These are phyloP conservation scores for Abortiporus biennis DNA, from an alignment of 1,284 basidiomycete genomes.

Conservation along the genomic window DNA sequence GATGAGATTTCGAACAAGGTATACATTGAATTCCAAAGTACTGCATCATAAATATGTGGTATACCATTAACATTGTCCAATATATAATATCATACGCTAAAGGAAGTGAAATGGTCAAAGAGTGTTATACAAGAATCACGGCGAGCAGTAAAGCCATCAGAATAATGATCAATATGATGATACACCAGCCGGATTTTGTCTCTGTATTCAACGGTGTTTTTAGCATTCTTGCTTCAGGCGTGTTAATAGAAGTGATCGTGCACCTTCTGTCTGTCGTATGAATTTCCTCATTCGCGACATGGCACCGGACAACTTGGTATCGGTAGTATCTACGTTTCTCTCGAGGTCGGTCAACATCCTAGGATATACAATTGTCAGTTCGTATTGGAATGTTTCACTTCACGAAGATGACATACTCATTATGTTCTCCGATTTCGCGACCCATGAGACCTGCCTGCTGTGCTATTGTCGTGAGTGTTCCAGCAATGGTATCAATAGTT, in stretches of 20 bases:
- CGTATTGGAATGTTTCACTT: no score
- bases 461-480: constrained; percentile 74
- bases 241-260: constrained; percentile 10
- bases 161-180: constrained; percentile 53
- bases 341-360: constrained; percentile 86
- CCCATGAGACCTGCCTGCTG: constrained; percentile 91
- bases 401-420: constrained; percentile 53
- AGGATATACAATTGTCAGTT: no score
- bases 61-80: no score
- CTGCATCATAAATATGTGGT: no score
- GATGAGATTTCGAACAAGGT: no score
- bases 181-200: constrained; percentile 69
- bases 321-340: constrained; percentile 66
- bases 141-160: constrained; percentile 49
- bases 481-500: constrained; percentile 79
- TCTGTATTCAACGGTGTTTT: constrained; percentile 31
- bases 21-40: no score
- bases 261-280: constrained; percentile 78
- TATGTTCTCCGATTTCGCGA: constrained; percentile 81
- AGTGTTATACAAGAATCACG: constrained; percentile 46
- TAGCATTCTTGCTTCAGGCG: neutral
- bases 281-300: constrained; percentile 76
- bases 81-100: no score
- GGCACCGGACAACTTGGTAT: constrained; percentile 63
- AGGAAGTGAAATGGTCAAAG: no score